Base-by-base conservation (phyloP, 495 filamentous ascomycete species). In the Tuber aestivum region DNA sequence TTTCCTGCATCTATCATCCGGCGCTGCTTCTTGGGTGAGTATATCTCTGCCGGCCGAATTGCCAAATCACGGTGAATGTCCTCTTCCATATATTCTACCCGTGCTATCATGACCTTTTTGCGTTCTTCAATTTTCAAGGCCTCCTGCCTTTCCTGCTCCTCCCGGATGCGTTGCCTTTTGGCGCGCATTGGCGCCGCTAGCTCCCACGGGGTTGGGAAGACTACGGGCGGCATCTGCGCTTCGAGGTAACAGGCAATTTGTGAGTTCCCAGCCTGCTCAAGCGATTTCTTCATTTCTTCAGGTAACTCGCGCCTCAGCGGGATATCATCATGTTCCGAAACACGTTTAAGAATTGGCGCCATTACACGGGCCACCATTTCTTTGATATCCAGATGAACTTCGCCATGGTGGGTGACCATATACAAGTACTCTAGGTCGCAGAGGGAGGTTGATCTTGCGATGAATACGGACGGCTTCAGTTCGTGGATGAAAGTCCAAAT, bases 81-180 rank as follows among this genome's bases (percentile, higher is more conserved):
- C 0, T 61, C 50, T 12, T 61, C 50, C 50, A 61, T 61, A 27
- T 27, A 61, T 61, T 10, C 7, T 23, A 61, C 10, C n/a, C 50
- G 23, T 10, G n/a, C 50, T 10, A 9, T 61, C 50, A 27, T 61
- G 10, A 27, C 9, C 10, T 61, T 9, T n/a, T 3, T 9, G 10
- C 9, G 50, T 61, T 27, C n/a, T 10, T 14, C 50, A 4, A 14
- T 2, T 2, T 27, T 56, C 8, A n/a, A 3, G 23, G 21, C 48
- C 1, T 56, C 23, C 9, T 10, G 8, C n/a, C 23, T n/a, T 1
- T 21, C 48, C 23, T 56, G 48, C 12, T 56, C 48, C 23, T 56
- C 8, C 9, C 10, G 6, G 1, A n/a, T 0, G 2, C 23, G 8
- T 23, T 3, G 0, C 3, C 0, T n/a, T n/a, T 9, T 56, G 0